Evolutionary conservation across 768 basidiomycete species (phyloP).

Genomic region (Tulasnella sp.): DNA sequence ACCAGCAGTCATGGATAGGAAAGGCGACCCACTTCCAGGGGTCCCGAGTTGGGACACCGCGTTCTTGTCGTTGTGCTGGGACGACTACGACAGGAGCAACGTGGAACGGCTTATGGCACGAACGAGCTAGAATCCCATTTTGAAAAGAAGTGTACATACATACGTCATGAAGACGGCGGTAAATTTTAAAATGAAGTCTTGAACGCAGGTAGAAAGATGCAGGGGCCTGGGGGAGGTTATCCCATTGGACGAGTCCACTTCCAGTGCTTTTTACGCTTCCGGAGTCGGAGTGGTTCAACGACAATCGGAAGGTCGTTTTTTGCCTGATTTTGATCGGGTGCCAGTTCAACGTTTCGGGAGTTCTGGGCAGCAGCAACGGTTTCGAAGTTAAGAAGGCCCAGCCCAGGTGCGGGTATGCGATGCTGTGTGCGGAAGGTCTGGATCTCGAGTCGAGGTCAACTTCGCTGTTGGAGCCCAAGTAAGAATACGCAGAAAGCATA

Average conservation of each 20-base stretch:
- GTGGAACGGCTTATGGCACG: neutral
- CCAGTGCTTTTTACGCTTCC: neutral
- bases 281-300: neutral
- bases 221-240: neutral
- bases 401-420: neutral
- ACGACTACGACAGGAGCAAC: constrained; percentile 41
- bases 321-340: neutral
- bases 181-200: neutral
- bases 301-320: neutral
- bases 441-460: neutral
- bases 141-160: neutral
- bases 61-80: constrained; percentile 52
- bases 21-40: constrained; percentile 32
- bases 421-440: neutral
- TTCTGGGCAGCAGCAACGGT: neutral
- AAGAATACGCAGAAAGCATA: no score
- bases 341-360: neutral
- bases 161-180: neutral
- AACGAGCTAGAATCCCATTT: neutral
- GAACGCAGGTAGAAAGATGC: neutral
- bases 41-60: constrained; percentile 44
- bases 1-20: neutral
- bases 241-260: neutral
- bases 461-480: neutral
- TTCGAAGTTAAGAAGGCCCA: neutral